Base-by-base conservation (phyloP, 768 basidiomycete genomes). In the Mycena venus region DNA sequence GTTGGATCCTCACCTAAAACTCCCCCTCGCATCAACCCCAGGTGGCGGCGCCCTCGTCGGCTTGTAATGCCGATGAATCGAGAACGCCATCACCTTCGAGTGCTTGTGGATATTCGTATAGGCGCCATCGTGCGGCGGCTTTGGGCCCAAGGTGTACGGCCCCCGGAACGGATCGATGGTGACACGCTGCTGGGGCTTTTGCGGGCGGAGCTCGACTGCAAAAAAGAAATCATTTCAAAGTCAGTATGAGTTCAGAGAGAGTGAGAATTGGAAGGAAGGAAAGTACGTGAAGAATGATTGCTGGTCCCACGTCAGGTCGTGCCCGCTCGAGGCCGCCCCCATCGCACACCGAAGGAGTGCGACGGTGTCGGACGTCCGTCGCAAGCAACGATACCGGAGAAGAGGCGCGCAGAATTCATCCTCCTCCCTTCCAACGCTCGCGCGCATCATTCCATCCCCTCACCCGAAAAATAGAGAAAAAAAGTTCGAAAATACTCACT, bases 71-170 rank as follows among this genome's bases (percentile, higher is more conserved):
- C 95, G 90, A 81, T 93, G 92, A 59, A 96, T 90, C 0, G 95
- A 95, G 82, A 95, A 95, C 0, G 94, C 95, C 34, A 90, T 84
- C 4, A 93, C 93, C 67, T 93, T 91, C 1, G 95, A 94, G 79
- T 96, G 95, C 76, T 94, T 94, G 82, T 96, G 95, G 36, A 96
- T 90, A 66, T 93, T 91, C 38, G 90, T 87, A 27, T 86, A 85
- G 0, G 94, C 94, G 1, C 93, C 92, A 38, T 87, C 87, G 36
- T 82, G 83, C 8, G 81, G 83, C 76, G 56, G 79, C 77, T 44
- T 81, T 11, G 70, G 70, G 19, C 70, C 83, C 36, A 81, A 82
- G n/a, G 84, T 81, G 72, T 84, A 89, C 0, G 88, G 87, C 74
- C 89, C 91, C 29, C 87, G 84, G 66, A 91, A 85, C 70, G 90